Evolutionary conservation across 1,284 basidiomycete species (phyloP).

Genomic region (Phellinidium pouzarii): DNA sequence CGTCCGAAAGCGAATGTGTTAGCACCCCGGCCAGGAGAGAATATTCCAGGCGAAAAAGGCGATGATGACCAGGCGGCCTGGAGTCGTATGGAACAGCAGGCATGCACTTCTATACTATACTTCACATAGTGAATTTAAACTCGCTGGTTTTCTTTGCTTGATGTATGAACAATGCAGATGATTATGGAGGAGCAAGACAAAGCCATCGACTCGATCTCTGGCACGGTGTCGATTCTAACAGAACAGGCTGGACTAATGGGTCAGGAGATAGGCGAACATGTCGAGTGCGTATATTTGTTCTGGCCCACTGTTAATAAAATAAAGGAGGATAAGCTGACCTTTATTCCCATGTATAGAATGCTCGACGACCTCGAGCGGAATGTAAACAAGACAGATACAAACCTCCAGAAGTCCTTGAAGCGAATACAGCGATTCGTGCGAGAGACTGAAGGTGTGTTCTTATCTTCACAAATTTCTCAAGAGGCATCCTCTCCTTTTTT

Average conservation of each 20-base stretch:
- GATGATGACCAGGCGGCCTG: constrained; percentile 68
- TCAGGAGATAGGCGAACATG: constrained; percentile 80
- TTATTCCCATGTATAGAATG: constrained; percentile 46
- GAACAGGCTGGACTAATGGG: constrained; percentile 91
- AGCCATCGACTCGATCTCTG: constrained; percentile 78
- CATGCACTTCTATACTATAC: constrained; percentile 24
- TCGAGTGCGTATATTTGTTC: constrained; percentile 52
- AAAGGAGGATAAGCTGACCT: no score
- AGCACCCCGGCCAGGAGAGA: constrained; percentile 4
- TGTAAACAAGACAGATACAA: constrained; percentile 70
- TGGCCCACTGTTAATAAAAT: no score
- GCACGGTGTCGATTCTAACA: constrained; percentile 72
- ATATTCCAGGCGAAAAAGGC: constrained; percentile 25
- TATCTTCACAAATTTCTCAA: background rate
- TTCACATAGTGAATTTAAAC: background rate
- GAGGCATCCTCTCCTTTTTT: no score
- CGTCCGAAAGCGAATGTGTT: constrained; percentile 3
- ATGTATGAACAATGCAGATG: constrained; percentile 43
- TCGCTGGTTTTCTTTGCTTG: background rate
- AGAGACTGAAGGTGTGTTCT: constrained; percentile 66
- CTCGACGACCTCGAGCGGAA: constrained; percentile 72
- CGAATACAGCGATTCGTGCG: constrained; percentile 76
- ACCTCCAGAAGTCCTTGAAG: constrained; percentile 62
- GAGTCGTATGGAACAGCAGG: constrained; percentile 81
- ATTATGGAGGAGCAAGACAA: constrained; percentile 83